phyloP scores from a whole-genome alignment of 169 alveolate genomes.

The Eimeria necatrix region DNA sequence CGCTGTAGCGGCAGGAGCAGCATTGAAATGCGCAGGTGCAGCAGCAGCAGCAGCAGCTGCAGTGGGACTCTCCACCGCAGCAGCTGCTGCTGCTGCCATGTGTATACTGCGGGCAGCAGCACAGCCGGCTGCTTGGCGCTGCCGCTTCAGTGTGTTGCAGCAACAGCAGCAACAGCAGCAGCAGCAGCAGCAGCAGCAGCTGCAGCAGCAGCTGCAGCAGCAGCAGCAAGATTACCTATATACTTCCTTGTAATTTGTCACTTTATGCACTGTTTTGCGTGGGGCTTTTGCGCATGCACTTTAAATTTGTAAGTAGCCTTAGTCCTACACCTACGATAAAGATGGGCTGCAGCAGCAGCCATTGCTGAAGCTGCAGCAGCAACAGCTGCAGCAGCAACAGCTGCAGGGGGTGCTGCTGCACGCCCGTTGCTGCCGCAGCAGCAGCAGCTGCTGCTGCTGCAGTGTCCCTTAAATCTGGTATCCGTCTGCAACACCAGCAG shows the following conservation, averaged over 20 bases:
- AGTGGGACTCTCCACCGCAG: background rate
- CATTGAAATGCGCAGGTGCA: background rate
- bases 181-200: slow-evolving; percentile 6
- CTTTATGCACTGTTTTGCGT: no score
- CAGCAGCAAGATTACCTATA: background rate
- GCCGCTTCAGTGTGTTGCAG: no score
- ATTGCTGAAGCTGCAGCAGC: background rate
- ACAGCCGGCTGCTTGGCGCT: no score
- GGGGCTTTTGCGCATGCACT: no score
- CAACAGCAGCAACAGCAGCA: slow-evolving; percentile 30
- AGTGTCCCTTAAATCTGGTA: background rate
- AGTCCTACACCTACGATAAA: no score
- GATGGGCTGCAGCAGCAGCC: background rate
- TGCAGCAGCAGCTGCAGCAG: slow-evolving; percentile 6
- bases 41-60: background rate
- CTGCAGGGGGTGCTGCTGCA: background rate
- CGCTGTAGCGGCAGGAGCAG: background rate
- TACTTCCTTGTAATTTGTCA: no score
- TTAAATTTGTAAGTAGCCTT: no score
- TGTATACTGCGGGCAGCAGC: no score
- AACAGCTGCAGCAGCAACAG: background rate
- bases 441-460: background rate
- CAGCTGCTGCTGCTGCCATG: background rate
- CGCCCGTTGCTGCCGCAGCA: background rate
- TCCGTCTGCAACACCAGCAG: no score